phyloP scores from a whole-genome alignment of 2,329 filamentous ascomycete genomes.

The Arthroderma sp. region DNA sequence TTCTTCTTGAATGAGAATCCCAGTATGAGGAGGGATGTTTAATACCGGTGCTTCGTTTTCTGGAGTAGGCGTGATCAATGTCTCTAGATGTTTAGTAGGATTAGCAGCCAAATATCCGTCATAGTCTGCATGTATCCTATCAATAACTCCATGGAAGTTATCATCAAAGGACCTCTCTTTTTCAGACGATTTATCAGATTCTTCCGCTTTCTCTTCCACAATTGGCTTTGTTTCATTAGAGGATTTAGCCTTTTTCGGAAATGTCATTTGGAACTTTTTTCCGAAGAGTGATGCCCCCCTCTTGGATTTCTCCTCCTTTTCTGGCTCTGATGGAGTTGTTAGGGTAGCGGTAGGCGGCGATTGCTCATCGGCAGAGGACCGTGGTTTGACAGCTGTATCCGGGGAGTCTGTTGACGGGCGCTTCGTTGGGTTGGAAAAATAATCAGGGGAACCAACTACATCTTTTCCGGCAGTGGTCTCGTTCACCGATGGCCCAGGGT shows the following conservation, averaged over 20 bases:
- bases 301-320: constrained; percentile 48
- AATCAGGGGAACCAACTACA: constrained; percentile 7
- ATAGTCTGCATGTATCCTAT: constrained; percentile 36
- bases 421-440: constrained; percentile 10
- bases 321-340: constrained; percentile 19
- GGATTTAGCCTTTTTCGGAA: constrained; percentile 66
- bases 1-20: constrained; percentile 55
- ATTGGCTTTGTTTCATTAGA: constrained; percentile 57
- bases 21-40: constrained; percentile 39
- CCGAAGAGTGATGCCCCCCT: constrained; percentile 53
- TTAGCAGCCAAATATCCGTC: constrained; percentile 31
- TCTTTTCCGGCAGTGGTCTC: constrained; percentile 16
- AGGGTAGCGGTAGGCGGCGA: neutral
- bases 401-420: constrained; percentile 19
- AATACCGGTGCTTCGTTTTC: constrained; percentile 36
- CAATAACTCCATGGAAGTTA: constrained; percentile 36
- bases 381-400: constrained; percentile 25
- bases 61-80: constrained; percentile 33
- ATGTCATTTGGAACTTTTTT: constrained; percentile 69
- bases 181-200: constrained; percentile 42
- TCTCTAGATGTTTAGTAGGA: constrained; percentile 26
- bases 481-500: constrained; percentile 26
- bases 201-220: constrained; percentile 59
- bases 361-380: constrained; percentile 15
- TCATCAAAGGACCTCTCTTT: constrained; percentile 37